Conservation (phyloP, 225 moss, liverwort and hornwort species). For the Sphagnum contortum region DNA sequence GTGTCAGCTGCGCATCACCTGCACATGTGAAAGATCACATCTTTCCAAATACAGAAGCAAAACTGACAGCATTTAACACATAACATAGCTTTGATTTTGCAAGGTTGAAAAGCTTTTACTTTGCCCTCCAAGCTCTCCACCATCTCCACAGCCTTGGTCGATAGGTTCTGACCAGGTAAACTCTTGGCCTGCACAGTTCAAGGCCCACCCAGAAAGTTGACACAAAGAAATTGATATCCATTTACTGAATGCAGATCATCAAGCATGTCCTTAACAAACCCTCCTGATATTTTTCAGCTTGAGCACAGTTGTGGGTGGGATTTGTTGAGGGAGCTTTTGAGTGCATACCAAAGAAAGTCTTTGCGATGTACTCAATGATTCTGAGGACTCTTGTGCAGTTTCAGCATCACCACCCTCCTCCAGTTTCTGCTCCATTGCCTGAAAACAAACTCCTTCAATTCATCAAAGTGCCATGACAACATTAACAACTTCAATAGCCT, state of each 20-base stretch:
- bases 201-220: conserved; percentile 15
- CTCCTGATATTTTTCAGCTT: too few species aligned
- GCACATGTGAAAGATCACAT: too few species aligned
- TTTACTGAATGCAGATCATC: too few species aligned
- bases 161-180: conserved; percentile 35
- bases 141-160: conserved; percentile 49
- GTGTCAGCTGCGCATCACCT: too few species aligned
- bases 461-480: not conserved
- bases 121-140: conserved; percentile 88
- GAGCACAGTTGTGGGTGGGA: too few species aligned
- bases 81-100: too few species aligned
- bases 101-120: conserved; percentile 21
- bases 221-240: conserved; percentile 1
- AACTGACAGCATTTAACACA: too few species aligned
- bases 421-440: conserved; percentile 48
- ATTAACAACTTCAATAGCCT: too few species aligned
- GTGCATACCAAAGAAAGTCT: conserved; percentile 66
- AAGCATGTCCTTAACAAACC: too few species aligned
- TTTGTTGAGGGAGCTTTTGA: not conserved
- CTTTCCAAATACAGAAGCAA: too few species aligned
- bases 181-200: conserved; percentile 64
- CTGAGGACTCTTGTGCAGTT: conserved; percentile 17
- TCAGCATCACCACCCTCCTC: conserved; percentile 30
- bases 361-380: conserved; percentile 39
- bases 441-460: conserved; percentile 2